Evolutionary conservation across 169 alveolate genomes (phyloP).

Genomic region (Eimeria brunetti): DNA sequence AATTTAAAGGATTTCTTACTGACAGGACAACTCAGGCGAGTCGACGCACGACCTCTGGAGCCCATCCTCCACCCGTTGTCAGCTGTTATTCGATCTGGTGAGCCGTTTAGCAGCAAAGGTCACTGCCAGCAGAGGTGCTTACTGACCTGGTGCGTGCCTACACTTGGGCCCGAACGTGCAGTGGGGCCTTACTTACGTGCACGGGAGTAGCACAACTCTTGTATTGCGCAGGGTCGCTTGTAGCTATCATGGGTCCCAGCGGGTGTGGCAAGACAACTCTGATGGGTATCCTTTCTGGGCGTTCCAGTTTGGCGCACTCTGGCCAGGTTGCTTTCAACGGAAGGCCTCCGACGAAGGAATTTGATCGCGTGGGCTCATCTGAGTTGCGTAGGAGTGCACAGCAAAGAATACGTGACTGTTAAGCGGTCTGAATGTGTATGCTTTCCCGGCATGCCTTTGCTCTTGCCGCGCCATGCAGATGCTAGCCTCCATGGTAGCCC

Average conservation of each 20-base stretch:
- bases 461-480: not conserved
- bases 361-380: slow-evolving; percentile 41
- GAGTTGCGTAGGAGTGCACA: not conserved
- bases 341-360: slow-evolving; percentile 15
- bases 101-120: not conserved
- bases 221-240: slow-evolving; percentile 34
- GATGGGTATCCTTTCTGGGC: slow-evolving; percentile 33
- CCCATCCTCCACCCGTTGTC: slow-evolving; percentile 33
- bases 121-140: not conserved
- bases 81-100: slow-evolving; percentile 33
- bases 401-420: not conserved
- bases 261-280: slow-evolving; percentile 72
- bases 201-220: not conserved
- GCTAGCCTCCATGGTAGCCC: not conserved
- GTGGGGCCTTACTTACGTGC: not conserved
- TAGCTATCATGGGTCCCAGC: slow-evolving; percentile 69
- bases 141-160: not conserved
- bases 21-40: not conserved
- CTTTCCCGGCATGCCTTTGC: not conserved
- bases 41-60: slow-evolving; percentile 6
- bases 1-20: not conserved
- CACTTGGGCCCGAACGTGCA: not conserved
- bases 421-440: not conserved
- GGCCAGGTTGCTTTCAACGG: slow-evolving; percentile 48
- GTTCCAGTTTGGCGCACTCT: slow-evolving; percentile 12